A percentile compares a stretch with the other conserved stretches of the same genome.
These are phyloP conservation scores for Fonsecaea multimorphosa DNA, from an alignment of 2,329 filamentous ascomycete genomes.

Conservation along the genomic window DNA sequence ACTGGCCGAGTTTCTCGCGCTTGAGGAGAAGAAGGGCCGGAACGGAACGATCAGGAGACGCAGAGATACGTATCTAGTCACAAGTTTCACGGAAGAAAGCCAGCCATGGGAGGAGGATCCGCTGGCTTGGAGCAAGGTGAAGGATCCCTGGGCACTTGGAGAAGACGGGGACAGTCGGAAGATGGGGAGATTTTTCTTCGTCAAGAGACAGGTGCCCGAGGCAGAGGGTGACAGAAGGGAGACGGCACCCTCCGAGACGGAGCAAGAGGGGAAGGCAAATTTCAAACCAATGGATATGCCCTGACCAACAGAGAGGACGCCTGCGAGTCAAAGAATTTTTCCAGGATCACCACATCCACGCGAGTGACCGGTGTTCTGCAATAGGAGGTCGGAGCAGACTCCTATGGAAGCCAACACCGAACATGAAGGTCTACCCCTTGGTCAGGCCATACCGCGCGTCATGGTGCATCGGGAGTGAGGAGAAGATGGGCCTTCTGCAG, in stretches of 20 bases:
- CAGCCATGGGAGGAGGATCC: slow-evolving; percentile 40
- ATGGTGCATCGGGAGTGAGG: background rate
- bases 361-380: background rate
- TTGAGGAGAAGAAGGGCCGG: slow-evolving; percentile 50
- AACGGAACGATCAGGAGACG: slow-evolving; percentile 56
- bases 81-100: slow-evolving; percentile 4
- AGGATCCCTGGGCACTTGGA: slow-evolving; percentile 73
- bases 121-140: slow-evolving; percentile 23
- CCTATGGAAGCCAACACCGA: background rate
- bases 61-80: slow-evolving; percentile 42
- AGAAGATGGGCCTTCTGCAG: background rate
- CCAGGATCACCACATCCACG: background rate
- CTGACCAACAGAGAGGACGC: background rate
- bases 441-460: background rate
- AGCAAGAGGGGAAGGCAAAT: slow-evolving; percentile 4
- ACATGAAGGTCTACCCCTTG: background rate
- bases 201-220: slow-evolving; percentile 54
- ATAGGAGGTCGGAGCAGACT: background rate
- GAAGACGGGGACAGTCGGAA: slow-evolving; percentile 67
- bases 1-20: slow-evolving; percentile 47
- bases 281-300: background rate
- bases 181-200: slow-evolving; percentile 76
- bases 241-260: no score
- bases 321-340: background rate
- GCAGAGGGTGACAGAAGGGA: background rate